Evolutionary conservation across 2,329 filamentous ascomycete species (phyloP).

Genomic region (Ophiostoma himal-ulmi): DNA sequence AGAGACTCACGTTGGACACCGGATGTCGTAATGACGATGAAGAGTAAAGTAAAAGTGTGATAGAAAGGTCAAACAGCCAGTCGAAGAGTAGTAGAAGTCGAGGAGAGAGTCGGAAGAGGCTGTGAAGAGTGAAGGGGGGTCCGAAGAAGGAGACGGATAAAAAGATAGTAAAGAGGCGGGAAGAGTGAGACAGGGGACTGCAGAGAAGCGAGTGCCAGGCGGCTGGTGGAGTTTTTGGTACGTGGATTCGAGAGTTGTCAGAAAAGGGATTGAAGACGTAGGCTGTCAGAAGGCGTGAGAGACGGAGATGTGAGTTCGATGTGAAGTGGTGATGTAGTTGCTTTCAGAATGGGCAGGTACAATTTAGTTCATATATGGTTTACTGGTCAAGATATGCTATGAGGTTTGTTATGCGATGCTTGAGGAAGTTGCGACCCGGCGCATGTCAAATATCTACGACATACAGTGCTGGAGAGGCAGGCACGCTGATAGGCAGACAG

Average conservation of each 20-base stretch:
- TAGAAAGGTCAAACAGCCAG: not conserved
- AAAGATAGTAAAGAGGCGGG: conserved; percentile 11
- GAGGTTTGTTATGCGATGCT: not conserved
- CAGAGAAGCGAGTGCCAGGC: not conserved
- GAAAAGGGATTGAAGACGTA: not conserved
- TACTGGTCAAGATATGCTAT: not conserved
- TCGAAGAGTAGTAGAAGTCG: not conserved
- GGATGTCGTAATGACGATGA: not conserved
- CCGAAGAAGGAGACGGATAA: conserved; percentile 12
- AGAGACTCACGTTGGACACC: conserved; percentile 3
- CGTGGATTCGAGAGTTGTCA: not conserved
- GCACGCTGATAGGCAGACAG: not conserved
- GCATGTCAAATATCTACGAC: not conserved
- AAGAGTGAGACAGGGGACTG: conserved; percentile 14
- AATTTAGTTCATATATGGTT: not conserved
- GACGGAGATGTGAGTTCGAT: not conserved
- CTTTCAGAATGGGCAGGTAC: not conserved
- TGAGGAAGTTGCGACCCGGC: conserved; percentile 3
- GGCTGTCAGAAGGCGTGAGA: not conserved
- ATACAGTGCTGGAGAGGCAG: not conserved
- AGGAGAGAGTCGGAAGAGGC: conserved; percentile 2
- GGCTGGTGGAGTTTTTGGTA: conserved; percentile 10
- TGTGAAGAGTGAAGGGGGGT: not conserved
- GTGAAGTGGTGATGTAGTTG: not conserved
- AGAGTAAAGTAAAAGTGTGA: not conserved